Evolutionary conservation across 169 alveolate species (phyloP), one percentile per base, ranked within the genome.

Genomic region (Eimeria sp.): DNA sequence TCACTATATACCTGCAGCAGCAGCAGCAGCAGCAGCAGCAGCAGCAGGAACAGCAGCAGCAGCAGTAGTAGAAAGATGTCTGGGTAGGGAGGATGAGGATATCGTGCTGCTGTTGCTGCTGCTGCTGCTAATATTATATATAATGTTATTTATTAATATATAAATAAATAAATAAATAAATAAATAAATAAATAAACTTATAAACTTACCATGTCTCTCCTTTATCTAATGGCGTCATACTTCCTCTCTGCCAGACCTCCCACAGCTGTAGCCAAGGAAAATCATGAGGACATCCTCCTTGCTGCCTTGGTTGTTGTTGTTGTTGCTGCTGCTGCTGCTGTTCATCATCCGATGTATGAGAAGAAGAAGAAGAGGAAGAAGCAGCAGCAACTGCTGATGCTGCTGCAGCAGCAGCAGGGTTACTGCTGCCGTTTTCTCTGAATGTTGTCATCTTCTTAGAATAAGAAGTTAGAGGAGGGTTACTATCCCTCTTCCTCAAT

Each of bases 191-290:
- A 76, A 43, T 11, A 25, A 34, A 43, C 10, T 22, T 14, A 76
- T 18, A 51, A n/a, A n/a, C 90, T 40, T 73, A 82, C 90, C 90
- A 82, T 18, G 90, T 82, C 49, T 82, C 90, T 58, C 90, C 90
- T 22, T 27, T 40, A 10, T n/a, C 40, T 30, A 82, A 63, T 11
- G 90, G 90, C 49, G 90, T 82, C 90, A 82, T 82, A 47, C 73
- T 82, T 47, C 90, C 90, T 51, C 90, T 47, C 70, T 82, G 90
- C 90, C 90, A 82, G 54, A 82, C 57, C 45, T 82, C 90, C 90
- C 90, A 82, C 45, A 82, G 27, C 47, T 82, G 90, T 45, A 82
- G 73, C 47, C 45, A 82, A 20, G 90, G 90, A 22, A 51, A 51
- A 9, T 82, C 90, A 45, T 47, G 90, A 22, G 73, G 25, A 5